Percentiles rank a stretch among this genome's conserved stretches.
These are phyloP conservation scores for Aureobasidium namibiae DNA, from an alignment of 2,329 filamentous ascomycete genomes.

Conservation along the genomic window DNA sequence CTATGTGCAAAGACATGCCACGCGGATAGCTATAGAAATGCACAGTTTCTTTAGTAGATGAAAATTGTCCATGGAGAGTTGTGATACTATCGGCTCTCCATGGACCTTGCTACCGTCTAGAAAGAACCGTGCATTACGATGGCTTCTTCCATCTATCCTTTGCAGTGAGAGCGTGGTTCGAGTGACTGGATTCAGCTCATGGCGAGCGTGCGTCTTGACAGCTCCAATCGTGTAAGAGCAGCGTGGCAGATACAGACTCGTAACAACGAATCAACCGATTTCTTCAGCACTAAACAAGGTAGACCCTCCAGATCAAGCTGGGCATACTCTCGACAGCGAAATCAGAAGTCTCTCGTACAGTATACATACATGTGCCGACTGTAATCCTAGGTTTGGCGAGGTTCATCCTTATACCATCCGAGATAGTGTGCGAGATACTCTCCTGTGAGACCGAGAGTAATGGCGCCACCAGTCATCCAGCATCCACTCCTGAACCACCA, in stretches of 20 bases:
- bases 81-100: too few relatives aligned
- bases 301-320: not conserved
- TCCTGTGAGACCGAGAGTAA: slow-evolving; percentile 45
- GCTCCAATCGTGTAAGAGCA: too few relatives aligned
- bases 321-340: not conserved
- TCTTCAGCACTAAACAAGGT: not conserved
- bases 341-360: not conserved
- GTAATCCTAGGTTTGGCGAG: not conserved
- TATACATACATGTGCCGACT: not conserved
- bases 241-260: not conserved
- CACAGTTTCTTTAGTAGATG: too few relatives aligned
- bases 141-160: too few relatives aligned
- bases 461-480: slow-evolving; percentile 53
- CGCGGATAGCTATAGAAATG: too few relatives aligned
- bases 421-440: slow-evolving; percentile 39
- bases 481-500: slow-evolving; percentile 58
- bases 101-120: too few relatives aligned
- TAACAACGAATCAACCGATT: not conserved
- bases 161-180: too few relatives aligned
- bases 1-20: too few relatives aligned
- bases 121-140: too few relatives aligned
- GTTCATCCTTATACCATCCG: slow-evolving; percentile 9
- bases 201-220: too few relatives aligned
- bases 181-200: too few relatives aligned
- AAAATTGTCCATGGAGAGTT: too few relatives aligned